phyloP scores from a whole-genome alignment of 139 green algal genomes.

The Chlamydomonas incerta region DNA sequence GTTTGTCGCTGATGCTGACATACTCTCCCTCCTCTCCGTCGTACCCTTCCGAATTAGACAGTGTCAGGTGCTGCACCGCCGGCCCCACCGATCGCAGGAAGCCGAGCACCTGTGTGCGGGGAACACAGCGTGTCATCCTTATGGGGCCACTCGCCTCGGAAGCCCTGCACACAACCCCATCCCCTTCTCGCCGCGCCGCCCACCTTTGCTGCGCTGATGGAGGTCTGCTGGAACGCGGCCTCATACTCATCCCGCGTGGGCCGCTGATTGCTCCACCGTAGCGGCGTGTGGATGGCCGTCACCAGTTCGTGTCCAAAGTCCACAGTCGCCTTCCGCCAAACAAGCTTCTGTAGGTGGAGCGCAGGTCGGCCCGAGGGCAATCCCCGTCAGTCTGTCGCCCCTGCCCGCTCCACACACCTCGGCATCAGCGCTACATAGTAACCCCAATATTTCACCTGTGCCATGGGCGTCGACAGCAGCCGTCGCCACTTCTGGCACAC shows the following conservation, averaged over 20 bases:
- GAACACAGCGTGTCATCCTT: too few relatives aligned
- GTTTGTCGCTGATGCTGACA: conserved; percentile 65
- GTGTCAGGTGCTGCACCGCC: conserved; percentile 48
- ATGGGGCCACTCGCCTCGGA: too few relatives aligned
- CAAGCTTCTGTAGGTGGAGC: conserved; percentile 33
- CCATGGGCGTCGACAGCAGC: conserved; percentile 49
- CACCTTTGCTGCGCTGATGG: conserved; percentile 42
- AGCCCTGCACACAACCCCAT: too few relatives aligned
- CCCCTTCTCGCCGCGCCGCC: too few relatives aligned
- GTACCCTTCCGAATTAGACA: conserved; percentile 65
- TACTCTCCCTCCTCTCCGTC: conserved; percentile 67
- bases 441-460: conserved; percentile 13
- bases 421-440: too few relatives aligned
- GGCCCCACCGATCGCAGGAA: conserved; percentile 56
- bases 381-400: neutral
- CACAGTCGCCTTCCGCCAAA: conserved; percentile 46
- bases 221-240: conserved; percentile 12
- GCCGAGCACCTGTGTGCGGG: conserved; percentile 52
- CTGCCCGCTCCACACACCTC: too few relatives aligned
- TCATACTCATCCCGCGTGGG: conserved; percentile 65
- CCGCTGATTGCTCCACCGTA: conserved; percentile 65
- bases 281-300: conserved; percentile 70
- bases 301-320: conserved; percentile 80
- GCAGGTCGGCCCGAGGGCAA: neutral
- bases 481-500: conserved; percentile 68